These are phyloP conservation scores for Cyberlindnera petersonii DNA, from an alignment of 805 yeast genomes.

Conservation along the genomic window DNA sequence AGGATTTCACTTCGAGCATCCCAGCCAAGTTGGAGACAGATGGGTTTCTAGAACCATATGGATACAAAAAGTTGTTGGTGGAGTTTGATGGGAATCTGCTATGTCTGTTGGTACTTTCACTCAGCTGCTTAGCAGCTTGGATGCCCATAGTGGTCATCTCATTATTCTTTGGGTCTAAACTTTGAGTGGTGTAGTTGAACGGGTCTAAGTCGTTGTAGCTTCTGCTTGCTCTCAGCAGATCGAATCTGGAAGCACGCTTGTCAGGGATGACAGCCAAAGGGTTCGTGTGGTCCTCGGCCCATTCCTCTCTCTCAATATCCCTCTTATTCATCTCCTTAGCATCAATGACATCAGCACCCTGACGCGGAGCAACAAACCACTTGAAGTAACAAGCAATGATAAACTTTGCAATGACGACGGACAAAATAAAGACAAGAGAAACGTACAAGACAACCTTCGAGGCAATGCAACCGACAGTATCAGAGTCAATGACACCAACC, in stretches of 20 bases:
- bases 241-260: constrained; percentile 28
- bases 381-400: constrained; percentile 83
- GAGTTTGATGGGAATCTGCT: constrained; percentile 15
- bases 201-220: constrained; percentile 25
- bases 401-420: constrained; percentile 76
- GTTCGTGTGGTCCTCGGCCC: constrained; percentile 72
- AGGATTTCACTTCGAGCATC: constrained; percentile 35
- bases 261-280: constrained; percentile 48
- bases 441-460: constrained; percentile 77
- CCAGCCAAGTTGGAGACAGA: constrained; percentile 25
- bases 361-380: constrained; percentile 74
- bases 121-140: constrained; percentile 42
- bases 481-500: constrained; percentile 86
- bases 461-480: constrained; percentile 91
- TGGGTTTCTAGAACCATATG: constrained; percentile 25
- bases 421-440: constrained; percentile 78
- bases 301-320: constrained; percentile 68
- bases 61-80: constrained; percentile 13
- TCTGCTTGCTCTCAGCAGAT: constrained; percentile 35
- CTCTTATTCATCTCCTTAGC: constrained; percentile 59
- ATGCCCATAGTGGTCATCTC: constrained; percentile 58
- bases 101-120: constrained; percentile 12
- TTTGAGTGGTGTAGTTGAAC: constrained; percentile 11
- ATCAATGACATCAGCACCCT: constrained; percentile 70
- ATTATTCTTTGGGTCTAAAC: constrained; percentile 22